Percentiles rank a stretch among this genome's conserved stretches.
phyloP scores from a whole-genome alignment of 2,329 filamentous ascomycete species.

The Trichoderma gracile region DNA sequence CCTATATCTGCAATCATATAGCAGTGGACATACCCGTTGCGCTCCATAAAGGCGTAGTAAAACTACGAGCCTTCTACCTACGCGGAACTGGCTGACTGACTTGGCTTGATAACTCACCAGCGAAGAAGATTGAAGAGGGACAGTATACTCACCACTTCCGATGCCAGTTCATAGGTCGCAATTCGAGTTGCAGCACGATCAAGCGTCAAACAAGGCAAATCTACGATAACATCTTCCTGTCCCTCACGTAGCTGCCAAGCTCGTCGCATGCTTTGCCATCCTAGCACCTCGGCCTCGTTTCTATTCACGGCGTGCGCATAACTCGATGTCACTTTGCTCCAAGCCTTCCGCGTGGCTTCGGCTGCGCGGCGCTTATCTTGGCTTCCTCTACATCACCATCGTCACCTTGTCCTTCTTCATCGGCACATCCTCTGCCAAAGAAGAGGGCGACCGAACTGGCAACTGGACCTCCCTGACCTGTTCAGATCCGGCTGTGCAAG shows the following conservation, averaged over 20 bases:
- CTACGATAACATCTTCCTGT: background rate
- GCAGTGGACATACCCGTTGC: background rate
- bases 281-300: background rate
- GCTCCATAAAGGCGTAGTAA: background rate
- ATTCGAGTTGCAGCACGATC: background rate
- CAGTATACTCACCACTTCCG: background rate
- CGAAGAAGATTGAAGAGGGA: background rate
- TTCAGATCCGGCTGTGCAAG: constrained; percentile 20
- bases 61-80: background rate
- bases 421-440: background rate
- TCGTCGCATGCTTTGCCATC: background rate
- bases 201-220: background rate
- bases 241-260: background rate
- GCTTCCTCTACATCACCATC: background rate
- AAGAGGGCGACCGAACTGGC: constrained; percentile 27
- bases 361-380: background rate
- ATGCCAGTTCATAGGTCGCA: background rate
- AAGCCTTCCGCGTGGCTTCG: background rate
- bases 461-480: constrained; percentile 34
- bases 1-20: background rate
- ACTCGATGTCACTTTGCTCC: background rate
- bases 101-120: background rate
- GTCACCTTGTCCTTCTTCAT: background rate
- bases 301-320: background rate
- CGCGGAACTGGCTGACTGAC: background rate